Conservation (phyloP, 805 yeast genomes). For the Wickerhamomyces queroliae region DNA sequence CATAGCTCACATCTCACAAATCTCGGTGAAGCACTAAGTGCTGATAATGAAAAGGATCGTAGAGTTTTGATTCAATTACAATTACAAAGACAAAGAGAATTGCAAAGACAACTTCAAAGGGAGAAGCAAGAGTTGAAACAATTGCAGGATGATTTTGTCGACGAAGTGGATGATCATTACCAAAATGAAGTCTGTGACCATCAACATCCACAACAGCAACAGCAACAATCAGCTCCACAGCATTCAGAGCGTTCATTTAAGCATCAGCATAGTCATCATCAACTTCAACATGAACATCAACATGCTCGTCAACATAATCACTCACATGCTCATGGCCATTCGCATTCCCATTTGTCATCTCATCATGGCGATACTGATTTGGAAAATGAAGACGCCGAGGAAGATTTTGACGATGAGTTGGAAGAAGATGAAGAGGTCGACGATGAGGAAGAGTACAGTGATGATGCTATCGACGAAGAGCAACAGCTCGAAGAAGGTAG, state of each 20-base stretch:
- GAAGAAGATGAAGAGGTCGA: slow-evolving; percentile 29
- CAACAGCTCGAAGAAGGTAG: slow-evolving; percentile 74
- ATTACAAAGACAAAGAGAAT: slow-evolving; percentile 2
- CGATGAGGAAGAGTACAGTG: slow-evolving; percentile 30
- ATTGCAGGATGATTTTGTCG: slow-evolving; percentile 1
- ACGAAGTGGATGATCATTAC: neutral
- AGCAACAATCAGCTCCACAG: too few relatives aligned
- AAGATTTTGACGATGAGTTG: slow-evolving; percentile 6
- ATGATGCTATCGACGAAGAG: slow-evolving; percentile 45
- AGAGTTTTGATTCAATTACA: slow-evolving; percentile 1
- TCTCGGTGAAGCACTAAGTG: neutral
- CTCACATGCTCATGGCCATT: slow-evolving; percentile 10
- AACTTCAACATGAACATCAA: slow-evolving; percentile 1
- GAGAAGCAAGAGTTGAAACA: slow-evolving; percentile 1
- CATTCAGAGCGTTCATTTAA: neutral
- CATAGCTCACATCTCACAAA: neutral
- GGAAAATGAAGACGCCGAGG: slow-evolving; percentile 18
- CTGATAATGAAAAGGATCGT: neutral
- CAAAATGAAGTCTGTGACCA: slow-evolving; percentile 6
- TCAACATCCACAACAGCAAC: slow-evolving; percentile 5
- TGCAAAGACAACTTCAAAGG: slow-evolving; percentile 1
- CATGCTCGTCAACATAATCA: slow-evolving; percentile 10
- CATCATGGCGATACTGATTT: slow-evolving; percentile 6
- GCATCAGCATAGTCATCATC: neutral
- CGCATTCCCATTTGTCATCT: slow-evolving; percentile 3